A percentile compares a stretch with the other conserved stretches of the same genome.
Evolutionary conservation across 768 basidiomycete species (phyloP).

Genomic region (Omphalotus guepiniiformis): DNA sequence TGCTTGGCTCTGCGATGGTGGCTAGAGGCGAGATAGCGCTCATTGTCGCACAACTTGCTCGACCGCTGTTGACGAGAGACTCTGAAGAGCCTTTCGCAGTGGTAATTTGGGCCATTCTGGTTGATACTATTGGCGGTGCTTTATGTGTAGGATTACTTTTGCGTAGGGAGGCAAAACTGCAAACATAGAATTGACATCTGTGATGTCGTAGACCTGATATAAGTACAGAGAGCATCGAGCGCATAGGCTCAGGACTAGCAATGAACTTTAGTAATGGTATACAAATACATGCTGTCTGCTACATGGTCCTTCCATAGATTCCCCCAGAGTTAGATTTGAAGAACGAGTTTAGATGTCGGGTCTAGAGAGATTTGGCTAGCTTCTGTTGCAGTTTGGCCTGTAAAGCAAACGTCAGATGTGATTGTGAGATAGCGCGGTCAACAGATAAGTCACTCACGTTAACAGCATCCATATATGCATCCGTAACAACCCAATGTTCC

Average conservation of each 20-base stretch:
- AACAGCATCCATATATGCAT: constrained; percentile 90
- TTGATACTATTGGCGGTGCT: constrained; percentile 51
- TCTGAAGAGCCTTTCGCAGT: constrained; percentile 42
- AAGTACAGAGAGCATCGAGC: no score
- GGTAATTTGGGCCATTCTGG: constrained; percentile 53
- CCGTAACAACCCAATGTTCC: constrained; percentile 80
- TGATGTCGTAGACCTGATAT: no score
- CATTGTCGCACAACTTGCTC: constrained; percentile 48
- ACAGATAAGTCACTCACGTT: constrained; percentile 65
- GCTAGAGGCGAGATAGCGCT: constrained; percentile 68
- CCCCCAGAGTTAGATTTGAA: no score
- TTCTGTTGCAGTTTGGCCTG: constrained; percentile 44
- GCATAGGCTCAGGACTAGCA: no score
- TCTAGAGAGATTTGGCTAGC: no score
- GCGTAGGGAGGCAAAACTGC: background rate
- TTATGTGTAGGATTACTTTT: constrained; percentile 17
- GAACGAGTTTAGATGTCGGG: no score
- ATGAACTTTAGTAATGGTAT: no score
- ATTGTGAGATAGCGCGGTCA: constrained; percentile 1
- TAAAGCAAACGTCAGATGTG: background rate
- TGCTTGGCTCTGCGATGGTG: constrained; percentile 58
- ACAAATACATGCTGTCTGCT: no score
- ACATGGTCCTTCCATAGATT: no score
- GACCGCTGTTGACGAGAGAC: constrained; percentile 23
- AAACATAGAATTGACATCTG: no score